Conservation (phyloP, 495 filamentous ascomycete species). For the Penicillium alfredii region DNA sequence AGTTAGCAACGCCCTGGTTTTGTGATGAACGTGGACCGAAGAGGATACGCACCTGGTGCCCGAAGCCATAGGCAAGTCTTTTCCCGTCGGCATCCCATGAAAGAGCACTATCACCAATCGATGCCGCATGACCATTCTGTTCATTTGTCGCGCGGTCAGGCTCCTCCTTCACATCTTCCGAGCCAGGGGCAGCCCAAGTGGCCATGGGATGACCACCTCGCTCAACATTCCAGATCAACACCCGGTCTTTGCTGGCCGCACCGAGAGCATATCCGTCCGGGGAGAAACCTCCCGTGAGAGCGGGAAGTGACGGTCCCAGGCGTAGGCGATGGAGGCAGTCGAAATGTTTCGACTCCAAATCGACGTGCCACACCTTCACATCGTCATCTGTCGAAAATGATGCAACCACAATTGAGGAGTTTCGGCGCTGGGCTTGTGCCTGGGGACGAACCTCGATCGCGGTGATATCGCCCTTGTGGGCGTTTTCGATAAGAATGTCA, state of each 20-base stretch:
- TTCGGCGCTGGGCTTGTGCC: slow-evolving; percentile 16
- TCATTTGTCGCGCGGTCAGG: slow-evolving; percentile 30
- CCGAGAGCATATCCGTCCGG: slow-evolving; percentile 68
- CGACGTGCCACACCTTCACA: slow-evolving; percentile 64
- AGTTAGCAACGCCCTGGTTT: slow-evolving; percentile 6
- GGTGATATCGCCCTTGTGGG: slow-evolving; percentile 44
- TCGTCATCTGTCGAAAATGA: slow-evolving; percentile 53
- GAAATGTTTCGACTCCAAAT: slow-evolving; percentile 53
- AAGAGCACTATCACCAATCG: slow-evolving; percentile 46
- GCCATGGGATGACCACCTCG: slow-evolving; percentile 61
- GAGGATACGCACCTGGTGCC: slow-evolving; percentile 54
- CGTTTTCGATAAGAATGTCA: slow-evolving; percentile 33
- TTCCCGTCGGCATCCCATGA: slow-evolving; percentile 74
- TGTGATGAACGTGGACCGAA: neutral
- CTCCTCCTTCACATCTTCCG: slow-evolving; percentile 27
- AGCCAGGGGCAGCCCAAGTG: slow-evolving; percentile 46
- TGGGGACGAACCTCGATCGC: slow-evolving; percentile 40
- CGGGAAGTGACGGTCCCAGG: slow-evolving; percentile 44
- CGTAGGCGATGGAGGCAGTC: slow-evolving; percentile 46
- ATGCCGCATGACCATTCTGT: slow-evolving; percentile 33
- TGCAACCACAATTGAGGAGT: slow-evolving; percentile 33
- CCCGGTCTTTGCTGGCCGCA: slow-evolving; percentile 56
- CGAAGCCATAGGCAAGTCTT: slow-evolving; percentile 66
- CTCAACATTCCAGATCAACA: slow-evolving; percentile 69
- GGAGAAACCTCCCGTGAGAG: slow-evolving; percentile 60